Evolutionary conservation across 1,284 basidiomycete genomes (phyloP).

Genomic region (Athelia psychrophila): DNA sequence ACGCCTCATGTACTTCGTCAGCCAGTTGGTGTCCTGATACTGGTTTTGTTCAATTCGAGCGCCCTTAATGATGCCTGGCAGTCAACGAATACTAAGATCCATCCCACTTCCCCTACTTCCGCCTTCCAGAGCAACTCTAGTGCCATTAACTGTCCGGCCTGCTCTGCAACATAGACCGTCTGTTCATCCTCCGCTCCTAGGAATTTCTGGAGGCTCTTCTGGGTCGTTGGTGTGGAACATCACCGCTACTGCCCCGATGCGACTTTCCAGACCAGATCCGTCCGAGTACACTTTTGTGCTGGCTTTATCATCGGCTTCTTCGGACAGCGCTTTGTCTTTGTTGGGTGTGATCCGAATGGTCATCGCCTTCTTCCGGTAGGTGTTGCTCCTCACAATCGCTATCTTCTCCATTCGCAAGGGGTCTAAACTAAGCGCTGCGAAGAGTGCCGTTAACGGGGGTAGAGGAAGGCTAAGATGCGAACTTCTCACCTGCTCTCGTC

Average conservation of each 20-base stretch:
- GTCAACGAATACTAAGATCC: background rate
- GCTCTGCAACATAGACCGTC: constrained; percentile 17
- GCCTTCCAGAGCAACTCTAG: background rate
- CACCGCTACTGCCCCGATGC: constrained; percentile 14
- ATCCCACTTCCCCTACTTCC: background rate
- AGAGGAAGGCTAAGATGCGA: background rate
- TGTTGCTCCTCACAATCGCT: background rate
- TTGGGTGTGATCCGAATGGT: background rate
- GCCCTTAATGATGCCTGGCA: background rate
- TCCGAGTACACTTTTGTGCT: constrained; percentile 12
- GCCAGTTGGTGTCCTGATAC: background rate
- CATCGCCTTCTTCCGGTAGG: constrained; percentile 3
- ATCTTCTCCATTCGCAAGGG: constrained; percentile 8
- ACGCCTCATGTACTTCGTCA: background rate
- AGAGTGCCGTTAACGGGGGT: constrained; percentile 8
- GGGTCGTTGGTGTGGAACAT: background rate
- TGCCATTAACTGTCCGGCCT: constrained; percentile 12
- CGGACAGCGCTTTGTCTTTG: constrained; percentile 3
- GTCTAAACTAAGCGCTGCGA: constrained; percentile 1
- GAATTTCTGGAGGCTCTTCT: constrained; percentile 6
- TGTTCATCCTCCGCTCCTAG: constrained; percentile 11
- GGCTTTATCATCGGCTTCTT: background rate
- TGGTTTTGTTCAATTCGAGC: background rate
- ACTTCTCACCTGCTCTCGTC: background rate
- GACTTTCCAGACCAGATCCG: constrained; percentile 14